phyloP scores from a whole-genome alignment of 2,329 filamentous ascomycete genomes.

The Colletotrichum sp. region DNA sequence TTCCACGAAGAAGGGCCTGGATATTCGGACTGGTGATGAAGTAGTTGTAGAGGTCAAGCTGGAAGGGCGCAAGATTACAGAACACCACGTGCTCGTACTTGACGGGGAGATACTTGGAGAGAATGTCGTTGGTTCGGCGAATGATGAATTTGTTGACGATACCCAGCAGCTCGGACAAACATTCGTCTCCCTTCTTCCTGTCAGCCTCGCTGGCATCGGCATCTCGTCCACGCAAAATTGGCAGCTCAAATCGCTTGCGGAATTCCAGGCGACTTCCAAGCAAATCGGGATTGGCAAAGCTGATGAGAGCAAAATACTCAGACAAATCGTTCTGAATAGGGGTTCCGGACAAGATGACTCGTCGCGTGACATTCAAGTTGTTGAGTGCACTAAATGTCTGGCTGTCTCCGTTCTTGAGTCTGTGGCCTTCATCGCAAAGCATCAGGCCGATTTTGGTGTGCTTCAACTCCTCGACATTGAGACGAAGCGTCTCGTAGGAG shows the following conservation, averaged over 20 bases:
- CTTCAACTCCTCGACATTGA: conserved; percentile 90
- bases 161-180: conserved; percentile 78
- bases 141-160: conserved; percentile 99
- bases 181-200: conserved; percentile 80
- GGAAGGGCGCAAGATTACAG: conserved; percentile 92
- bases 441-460: conserved; percentile 90
- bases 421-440: conserved; percentile 95
- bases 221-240: conserved; percentile 90
- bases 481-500: conserved; percentile 92
- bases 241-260: conserved; percentile 90
- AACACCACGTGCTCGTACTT: conserved; percentile 99
- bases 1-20: conserved; percentile 87
- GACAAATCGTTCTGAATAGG: conserved; percentile 99
- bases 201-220: conserved; percentile 86
- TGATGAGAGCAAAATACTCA: conserved; percentile 94
- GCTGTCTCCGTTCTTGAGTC: conserved; percentile 94
- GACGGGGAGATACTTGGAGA: conserved; percentile 96
- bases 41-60: conserved; percentile 92
- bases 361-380: conserved; percentile 84
- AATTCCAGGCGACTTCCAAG: conserved; percentile 91
- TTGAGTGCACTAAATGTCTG: conserved; percentile 94
- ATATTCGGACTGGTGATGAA: conserved; percentile 97
- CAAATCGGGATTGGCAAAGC: conserved; percentile 93
- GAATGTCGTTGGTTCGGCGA: conserved; percentile 93
- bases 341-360: conserved; percentile 94